Evolutionary conservation across 139 green algal species (phyloP), one percentile per base, ranked within the genome.

Genomic region (Astrephomene gubernaculifera): DNA sequence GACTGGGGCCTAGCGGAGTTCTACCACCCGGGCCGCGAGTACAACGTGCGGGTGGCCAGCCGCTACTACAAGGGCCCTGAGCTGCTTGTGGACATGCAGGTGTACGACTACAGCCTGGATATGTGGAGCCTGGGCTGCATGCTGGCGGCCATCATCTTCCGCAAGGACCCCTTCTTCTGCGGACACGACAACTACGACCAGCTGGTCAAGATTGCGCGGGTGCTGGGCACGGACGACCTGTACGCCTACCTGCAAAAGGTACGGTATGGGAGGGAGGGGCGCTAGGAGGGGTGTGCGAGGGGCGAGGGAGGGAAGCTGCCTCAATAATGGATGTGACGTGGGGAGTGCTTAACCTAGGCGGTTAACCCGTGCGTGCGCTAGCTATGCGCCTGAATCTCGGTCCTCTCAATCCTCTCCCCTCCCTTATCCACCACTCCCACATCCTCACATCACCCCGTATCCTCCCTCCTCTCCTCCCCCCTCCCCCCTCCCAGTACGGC

Each of bases 1-100:
- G 97, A 99, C 92, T 99, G 97, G 97, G 98, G 98, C 29, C 91
- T 99, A 38, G 97, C 98, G 17, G 98, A 99, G 91, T 99, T 99
- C 86, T 99, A 99, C 93, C 95, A 99, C 87, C 95, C 97, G 4
- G 94, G 93, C 25, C 91, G 94, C 4, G 93, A 96, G 90, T 99
- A 99, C 93, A 99, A 99, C 88, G 97, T 99, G 74, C 94, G 97
- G 27, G 97, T 99, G 52, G 97, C 97, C 2, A 95, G 2, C 7
- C 63, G 86, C 19, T 89, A 86, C 78, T 89, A 81, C 79, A 93
- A 94, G 88, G 97, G 97, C 5, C 97, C 97, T 0, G 97, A 99
- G 93, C 94, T 99, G 82, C 94, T 99, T 67, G 97, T 99, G 45
- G 97, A 99, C 89, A 91, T 99, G 69, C 95, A 87, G 87, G 83